These are phyloP conservation scores for Metschnikowia sp. DNA, from an alignment of 805 yeast species.

Conservation along the genomic window DNA sequence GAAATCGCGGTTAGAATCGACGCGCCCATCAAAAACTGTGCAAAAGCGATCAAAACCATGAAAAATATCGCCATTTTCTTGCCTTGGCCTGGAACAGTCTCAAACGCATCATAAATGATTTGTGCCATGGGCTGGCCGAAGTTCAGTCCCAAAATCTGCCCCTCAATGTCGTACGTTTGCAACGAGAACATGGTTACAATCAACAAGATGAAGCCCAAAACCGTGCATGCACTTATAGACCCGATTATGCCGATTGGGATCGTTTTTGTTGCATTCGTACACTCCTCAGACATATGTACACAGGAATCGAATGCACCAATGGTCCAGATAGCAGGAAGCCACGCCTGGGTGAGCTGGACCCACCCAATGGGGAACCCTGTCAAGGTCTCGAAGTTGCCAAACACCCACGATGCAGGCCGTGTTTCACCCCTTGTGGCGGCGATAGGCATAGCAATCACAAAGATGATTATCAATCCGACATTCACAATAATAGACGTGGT, in stretches of 20 bases:
- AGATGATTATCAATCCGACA: slow-evolving; percentile 48
- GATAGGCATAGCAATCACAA: slow-evolving; percentile 61
- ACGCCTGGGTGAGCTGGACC: slow-evolving; percentile 42
- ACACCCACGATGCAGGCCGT: slow-evolving; percentile 52
- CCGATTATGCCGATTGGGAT: slow-evolving; percentile 64
- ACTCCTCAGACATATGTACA: slow-evolving; percentile 72
- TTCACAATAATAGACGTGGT: slow-evolving; percentile 55
- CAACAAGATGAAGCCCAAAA: slow-evolving; percentile 55
- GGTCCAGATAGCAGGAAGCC: slow-evolving; percentile 73
- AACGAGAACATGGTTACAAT: slow-evolving; percentile 55
- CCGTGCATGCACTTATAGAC: slow-evolving; percentile 55
- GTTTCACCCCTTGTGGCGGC: slow-evolving; percentile 45
- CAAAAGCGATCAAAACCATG: slow-evolving; percentile 53
- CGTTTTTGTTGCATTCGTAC: slow-evolving; percentile 55
- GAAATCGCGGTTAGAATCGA: slow-evolving; percentile 61
- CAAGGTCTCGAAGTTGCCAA: slow-evolving; percentile 48
- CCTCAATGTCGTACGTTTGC: slow-evolving; percentile 36
- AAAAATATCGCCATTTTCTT: slow-evolving; percentile 63
- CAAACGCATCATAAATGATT: slow-evolving; percentile 54
- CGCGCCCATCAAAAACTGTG: slow-evolving; percentile 68
- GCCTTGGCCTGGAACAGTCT: slow-evolving; percentile 34
- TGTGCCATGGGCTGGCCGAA: slow-evolving; percentile 64
- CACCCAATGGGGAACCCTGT: slow-evolving; percentile 60
- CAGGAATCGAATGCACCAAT: slow-evolving; percentile 71
- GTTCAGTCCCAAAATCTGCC: slow-evolving; percentile 17